Conservation (phyloP, 345 rosid species). For the Syzygium aqueum region DNA sequence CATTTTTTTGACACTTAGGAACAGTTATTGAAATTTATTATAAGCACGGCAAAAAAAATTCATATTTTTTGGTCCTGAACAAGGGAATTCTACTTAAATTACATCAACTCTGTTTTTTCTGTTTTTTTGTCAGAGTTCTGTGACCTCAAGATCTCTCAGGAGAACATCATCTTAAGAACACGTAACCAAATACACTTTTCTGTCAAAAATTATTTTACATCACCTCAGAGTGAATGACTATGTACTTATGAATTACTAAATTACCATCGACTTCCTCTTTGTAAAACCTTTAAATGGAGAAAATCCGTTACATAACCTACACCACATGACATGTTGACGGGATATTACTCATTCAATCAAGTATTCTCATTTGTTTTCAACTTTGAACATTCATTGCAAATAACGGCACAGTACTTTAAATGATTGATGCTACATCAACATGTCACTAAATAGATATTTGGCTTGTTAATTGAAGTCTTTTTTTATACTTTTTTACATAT, state of each 20-base stretch:
- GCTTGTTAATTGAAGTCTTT: not conserved
- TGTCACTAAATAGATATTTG: not conserved
- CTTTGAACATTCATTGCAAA: not conserved
- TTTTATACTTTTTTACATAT: not conserved
- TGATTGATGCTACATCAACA: not conserved
- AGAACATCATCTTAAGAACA: not conserved
- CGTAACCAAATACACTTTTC: not conserved
- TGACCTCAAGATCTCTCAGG: not conserved
- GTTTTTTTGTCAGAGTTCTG: not conserved
- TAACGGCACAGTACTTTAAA: not conserved
- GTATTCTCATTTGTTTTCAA: not conserved
- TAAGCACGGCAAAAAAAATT: not conserved
- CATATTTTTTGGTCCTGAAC: not conserved
- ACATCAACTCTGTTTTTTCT: not conserved
- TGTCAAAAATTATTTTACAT: not conserved
- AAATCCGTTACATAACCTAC: not conserved
- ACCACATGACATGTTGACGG: not conserved
- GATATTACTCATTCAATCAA: not conserved
- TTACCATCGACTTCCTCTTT: not conserved
- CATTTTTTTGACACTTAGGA: not conserved
- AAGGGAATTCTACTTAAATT: not conserved
- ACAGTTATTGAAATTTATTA: not conserved
- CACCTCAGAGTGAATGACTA: not conserved
- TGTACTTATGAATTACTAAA: not conserved
- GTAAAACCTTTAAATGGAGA: not conserved